Evolutionary conservation across 768 basidiomycete genomes (phyloP).

Genomic region (Auricularia cornea): DNA sequence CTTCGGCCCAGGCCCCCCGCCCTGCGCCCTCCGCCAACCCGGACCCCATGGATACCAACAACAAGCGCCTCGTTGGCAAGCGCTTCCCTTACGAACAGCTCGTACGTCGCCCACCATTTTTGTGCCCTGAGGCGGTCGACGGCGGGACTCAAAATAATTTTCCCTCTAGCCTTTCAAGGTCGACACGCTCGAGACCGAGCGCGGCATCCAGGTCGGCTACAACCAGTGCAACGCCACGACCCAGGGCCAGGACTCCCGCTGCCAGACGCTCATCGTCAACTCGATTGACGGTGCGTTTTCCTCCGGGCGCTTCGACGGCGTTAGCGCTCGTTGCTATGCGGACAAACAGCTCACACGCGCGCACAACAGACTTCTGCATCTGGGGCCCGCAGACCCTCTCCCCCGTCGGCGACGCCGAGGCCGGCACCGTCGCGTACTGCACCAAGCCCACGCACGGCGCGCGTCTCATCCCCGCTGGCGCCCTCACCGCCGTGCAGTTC

Average conservation of each 20-base stretch:
- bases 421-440: slow-evolving; percentile 69
- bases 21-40: neutral
- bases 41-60: neutral
- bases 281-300: slow-evolving; percentile 31
- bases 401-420: slow-evolving; percentile 58
- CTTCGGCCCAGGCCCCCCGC: neutral
- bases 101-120: neutral
- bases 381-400: slow-evolving; percentile 52
- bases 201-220: slow-evolving; percentile 57
- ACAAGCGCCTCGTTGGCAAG: neutral
- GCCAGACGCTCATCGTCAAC: slow-evolving; percentile 67
- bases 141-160: neutral
- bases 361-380: slow-evolving; percentile 53
- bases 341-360: too few species aligned
- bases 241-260: slow-evolving; percentile 48
- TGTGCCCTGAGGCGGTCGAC: neutral
- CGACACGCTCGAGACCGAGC: slow-evolving; percentile 27
- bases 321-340: too few species aligned
- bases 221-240: slow-evolving; percentile 63
- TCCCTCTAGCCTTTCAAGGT: slow-evolving; percentile 19
- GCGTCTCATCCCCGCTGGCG: slow-evolving; percentile 62
- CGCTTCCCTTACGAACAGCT: neutral
- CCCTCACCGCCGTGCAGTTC: slow-evolving; percentile 57
- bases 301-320: slow-evolving; percentile 1
- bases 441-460: slow-evolving; percentile 57